These are phyloP conservation scores for Zalaria sp. DNA, from an alignment of 2,329 filamentous ascomycete species.

Conservation along the genomic window DNA sequence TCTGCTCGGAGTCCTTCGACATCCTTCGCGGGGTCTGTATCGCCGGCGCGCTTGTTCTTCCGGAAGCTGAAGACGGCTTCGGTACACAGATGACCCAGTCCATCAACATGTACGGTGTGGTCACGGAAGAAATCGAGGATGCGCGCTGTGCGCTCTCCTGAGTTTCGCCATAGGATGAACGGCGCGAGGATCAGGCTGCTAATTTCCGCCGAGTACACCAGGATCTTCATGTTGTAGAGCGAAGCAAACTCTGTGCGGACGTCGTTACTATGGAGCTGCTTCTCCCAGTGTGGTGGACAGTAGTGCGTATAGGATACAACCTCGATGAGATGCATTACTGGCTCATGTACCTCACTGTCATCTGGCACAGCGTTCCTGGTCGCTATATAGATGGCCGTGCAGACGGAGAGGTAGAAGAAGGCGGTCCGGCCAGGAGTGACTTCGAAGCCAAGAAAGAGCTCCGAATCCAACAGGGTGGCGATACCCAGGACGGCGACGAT, in stretches of 20 bases:
- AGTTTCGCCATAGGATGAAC: constrained; percentile 71
- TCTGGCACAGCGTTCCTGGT: constrained; percentile 70
- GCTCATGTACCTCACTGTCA: constrained; percentile 80
- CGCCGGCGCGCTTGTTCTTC: constrained; percentile 48
- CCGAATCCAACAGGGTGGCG: constrained; percentile 75
- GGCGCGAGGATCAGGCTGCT: constrained; percentile 86
- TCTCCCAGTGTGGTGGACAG: constrained; percentile 76
- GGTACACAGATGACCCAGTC: constrained; percentile 88
- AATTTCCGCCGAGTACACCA: constrained; percentile 87
- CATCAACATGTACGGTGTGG: constrained; percentile 93
- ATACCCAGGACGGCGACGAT: constrained; percentile 74
- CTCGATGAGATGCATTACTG: constrained; percentile 73
- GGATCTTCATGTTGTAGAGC: constrained; percentile 80
- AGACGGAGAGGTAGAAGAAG: constrained; percentile 76
- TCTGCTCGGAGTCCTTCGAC: constrained; percentile 56
- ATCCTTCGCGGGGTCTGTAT: constrained; percentile 12
- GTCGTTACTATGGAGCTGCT: constrained; percentile 82
- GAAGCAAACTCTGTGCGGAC: constrained; percentile 81
- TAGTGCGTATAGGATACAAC: constrained; percentile 92
- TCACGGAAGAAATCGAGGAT: constrained; percentile 97
- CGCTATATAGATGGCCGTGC: constrained; percentile 71
- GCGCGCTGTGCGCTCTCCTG: constrained; percentile 79
- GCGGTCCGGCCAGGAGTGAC: constrained; percentile 79
- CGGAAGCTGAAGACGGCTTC: constrained; percentile 97
- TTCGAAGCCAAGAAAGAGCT: constrained; percentile 83